These are phyloP conservation scores for Thalia dealbata DNA, from an alignment of 176 grass and related monocot species.

Conservation along the genomic window DNA sequence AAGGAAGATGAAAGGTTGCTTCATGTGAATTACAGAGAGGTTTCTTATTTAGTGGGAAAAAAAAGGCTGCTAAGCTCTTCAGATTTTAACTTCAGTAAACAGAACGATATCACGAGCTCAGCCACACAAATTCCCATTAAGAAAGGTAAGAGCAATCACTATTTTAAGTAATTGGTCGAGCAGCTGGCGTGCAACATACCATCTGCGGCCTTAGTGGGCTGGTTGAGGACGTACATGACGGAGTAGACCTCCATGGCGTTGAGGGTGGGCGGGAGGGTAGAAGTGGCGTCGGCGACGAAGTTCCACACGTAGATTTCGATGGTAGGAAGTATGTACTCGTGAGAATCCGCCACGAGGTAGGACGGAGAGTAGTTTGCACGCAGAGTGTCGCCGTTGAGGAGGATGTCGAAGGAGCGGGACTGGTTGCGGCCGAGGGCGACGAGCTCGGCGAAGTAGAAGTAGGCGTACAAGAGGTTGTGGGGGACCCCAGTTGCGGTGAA, in stretches of 20 bases:
- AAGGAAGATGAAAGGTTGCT: too few species aligned
- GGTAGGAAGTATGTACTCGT: constrained; percentile 14
- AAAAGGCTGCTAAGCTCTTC: too few species aligned
- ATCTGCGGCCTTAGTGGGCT: constrained; percentile 26
- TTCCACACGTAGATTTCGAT: constrained; percentile 25
- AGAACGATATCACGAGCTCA: too few species aligned
- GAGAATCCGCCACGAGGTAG: constrained; percentile 3
- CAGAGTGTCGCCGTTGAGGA: constrained; percentile 38
- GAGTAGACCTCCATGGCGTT: constrained; percentile 41
- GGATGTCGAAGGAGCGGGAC: constrained; percentile 27
- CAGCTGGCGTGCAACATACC: constrained; percentile 21
- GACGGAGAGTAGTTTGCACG: background rate
- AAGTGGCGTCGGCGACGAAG: background rate
- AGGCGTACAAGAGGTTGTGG: background rate
- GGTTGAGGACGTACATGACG: constrained; percentile 10
- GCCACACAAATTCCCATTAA: too few species aligned
- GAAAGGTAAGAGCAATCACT: too few species aligned
- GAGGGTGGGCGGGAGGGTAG: constrained; percentile 45
- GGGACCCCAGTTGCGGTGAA: background rate
- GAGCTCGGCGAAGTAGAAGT: constrained; percentile 33
- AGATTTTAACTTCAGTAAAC: too few species aligned
- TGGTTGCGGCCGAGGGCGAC: background rate
- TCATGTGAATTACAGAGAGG: too few species aligned
- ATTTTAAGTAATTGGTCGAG: background rate
- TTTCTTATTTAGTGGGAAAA: too few species aligned